phyloP scores from a whole-genome alignment of 2,329 filamentous ascomycete genomes.

The Apiospora arundinis region DNA sequence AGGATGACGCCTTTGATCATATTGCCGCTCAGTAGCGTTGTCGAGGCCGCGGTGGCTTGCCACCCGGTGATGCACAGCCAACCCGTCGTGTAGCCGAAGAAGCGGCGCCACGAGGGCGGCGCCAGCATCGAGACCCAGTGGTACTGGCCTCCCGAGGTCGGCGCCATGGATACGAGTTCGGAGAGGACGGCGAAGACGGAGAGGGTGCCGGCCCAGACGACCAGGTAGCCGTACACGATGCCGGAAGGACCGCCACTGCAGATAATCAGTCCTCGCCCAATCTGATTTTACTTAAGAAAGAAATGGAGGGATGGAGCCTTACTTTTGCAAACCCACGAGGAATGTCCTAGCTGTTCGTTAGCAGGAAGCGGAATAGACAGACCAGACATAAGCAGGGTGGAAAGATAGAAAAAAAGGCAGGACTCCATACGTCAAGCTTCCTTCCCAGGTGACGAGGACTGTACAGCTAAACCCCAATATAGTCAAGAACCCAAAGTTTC shows the following conservation, averaged over 20 bases:
- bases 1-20: neutral
- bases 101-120: constrained; percentile 28
- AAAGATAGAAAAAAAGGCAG: neutral
- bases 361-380: neutral
- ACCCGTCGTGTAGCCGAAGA: constrained; percentile 33
- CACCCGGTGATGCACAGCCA: constrained; percentile 33
- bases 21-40: neutral
- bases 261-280: neutral
- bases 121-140: constrained; percentile 37
- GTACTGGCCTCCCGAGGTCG: constrained; percentile 33
- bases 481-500: constrained; percentile 33
- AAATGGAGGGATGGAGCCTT: neutral
- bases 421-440: constrained; percentile 29
- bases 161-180: constrained; percentile 52
- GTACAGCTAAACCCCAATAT: constrained; percentile 36
- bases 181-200: constrained; percentile 52
- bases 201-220: constrained; percentile 56
- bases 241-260: constrained; percentile 46
- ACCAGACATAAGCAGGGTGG: too few relatives aligned
- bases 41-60: constrained; percentile 31
- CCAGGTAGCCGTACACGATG: constrained; percentile 57
- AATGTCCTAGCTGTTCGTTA: neutral
- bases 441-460: constrained; percentile 35
- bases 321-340: neutral
- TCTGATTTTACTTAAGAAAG: neutral